Base-by-base conservation (phyloP, 2,329 filamentous ascomycete species). In the Myriosclerotinia scirpicola region DNA sequence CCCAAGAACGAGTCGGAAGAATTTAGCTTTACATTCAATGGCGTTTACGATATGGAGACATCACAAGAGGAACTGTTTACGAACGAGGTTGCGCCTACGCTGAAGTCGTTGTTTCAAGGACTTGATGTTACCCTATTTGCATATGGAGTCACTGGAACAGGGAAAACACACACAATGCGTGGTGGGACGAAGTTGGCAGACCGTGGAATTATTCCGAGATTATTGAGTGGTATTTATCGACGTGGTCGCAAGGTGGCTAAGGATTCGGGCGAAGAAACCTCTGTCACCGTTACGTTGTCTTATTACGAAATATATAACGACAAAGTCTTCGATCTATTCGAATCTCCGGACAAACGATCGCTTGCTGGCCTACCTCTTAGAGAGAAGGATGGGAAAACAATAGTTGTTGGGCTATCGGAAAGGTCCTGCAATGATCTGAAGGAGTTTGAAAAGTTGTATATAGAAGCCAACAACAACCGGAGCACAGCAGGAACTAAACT, bases 261-360 rank as follows among this genome's bases (percentile, higher is more conserved):
- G 78, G 93, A 96, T 74, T 85, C 88, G 2, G 82, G 83, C 5
- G 91, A 88, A 14, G 81, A 87, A 62, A 93, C 89, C 0, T 83
- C 81, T 2, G 91, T 96, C 30, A 81, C 86, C 11, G 91, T 97
- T 20, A 83, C 87, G 15, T 84, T 97, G 74, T 93, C 91, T 38
- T 97, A 97, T 80, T 97, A 96, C 80, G 93, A 97, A 77, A 97
- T 97, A 71, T 97, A 97, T 80, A 97, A 96, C 77, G 93, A 97
- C 81, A 94, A 94, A 76, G 93, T 97, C 26, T 97, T 89, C 75
- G 93, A 97, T 76, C 81, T 97, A 42, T 92, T 97, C 71, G 91
- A 97, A 76, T 83, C 92, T 0, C 90, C 89, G 0, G 93, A 97
- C 77, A 96, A 93, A 80, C 90, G 95, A 61, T 70, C 74, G 11